These are phyloP conservation scores for Alternaria viburni DNA, from an alignment of 2,329 filamentous ascomycete genomes.

Conservation along the genomic window DNA sequence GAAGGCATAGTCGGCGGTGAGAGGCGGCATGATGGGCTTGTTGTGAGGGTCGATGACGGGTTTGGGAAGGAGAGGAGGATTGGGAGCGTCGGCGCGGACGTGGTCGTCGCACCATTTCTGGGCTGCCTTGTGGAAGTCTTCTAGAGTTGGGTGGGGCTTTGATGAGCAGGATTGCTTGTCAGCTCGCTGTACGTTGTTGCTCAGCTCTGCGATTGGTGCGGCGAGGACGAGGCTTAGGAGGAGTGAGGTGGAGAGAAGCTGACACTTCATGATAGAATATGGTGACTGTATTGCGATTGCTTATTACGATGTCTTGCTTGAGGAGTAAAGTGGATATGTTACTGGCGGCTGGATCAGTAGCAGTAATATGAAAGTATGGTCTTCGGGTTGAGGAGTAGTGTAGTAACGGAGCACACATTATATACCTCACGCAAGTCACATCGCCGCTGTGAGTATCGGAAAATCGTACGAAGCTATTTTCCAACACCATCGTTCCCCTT, in stretches of 20 bases:
- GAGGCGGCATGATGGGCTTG: not conserved
- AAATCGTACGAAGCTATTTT: not conserved
- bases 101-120: not conserved
- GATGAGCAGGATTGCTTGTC: not conserved
- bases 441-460: not conserved
- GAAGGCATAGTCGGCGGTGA: not conserved
- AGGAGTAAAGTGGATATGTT: not conserved
- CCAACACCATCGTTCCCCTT: not conserved
- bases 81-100: not conserved
- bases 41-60: not conserved
- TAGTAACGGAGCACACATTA: not conserved
- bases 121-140: not conserved
- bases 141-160: not conserved
- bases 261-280: not conserved
- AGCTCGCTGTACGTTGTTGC: not conserved
- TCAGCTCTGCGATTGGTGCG: not conserved
- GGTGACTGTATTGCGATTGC: not conserved
- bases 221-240: not conserved
- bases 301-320: not conserved
- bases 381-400: not conserved
- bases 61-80: not conserved
- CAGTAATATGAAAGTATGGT: not conserved
- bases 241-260: not conserved
- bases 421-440: not conserved
- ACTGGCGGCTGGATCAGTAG: not conserved